Base-by-base conservation (phyloP, 768 basidiomycete species). In the Agaricus subrufescens region DNA sequence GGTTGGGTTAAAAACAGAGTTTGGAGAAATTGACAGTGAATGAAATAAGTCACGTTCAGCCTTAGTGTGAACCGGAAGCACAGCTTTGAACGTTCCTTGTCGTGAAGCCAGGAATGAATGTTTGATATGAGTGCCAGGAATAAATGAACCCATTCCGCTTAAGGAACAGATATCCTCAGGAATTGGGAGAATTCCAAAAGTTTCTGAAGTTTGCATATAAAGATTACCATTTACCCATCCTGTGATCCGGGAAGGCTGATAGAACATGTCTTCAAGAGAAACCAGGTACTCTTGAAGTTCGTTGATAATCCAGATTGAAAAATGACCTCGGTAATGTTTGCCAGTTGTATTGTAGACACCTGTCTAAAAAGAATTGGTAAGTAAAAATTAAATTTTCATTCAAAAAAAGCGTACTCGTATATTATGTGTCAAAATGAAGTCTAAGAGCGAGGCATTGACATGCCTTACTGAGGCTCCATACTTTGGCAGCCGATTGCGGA, bases 401-500 rank as follows among this genome's bases (percentile, higher is more conserved):
- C 4, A 31, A 31, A 31, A 31, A 31, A 40, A n/a, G n/a, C 65
- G 52, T 66, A 67, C 61, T n/a, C 26, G 9, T 4, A 70, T 52
- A 60, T 74, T 73, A 34, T 71, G 70, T 0, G 48, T 53, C 7
- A 69, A 15, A 3, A 62, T 51, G 53, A 65, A 69, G 40, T 68
- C 69, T 8, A 50, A 23, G 0, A 72, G 50, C 23, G 64, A 53
- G 5, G 61, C 60, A 50, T 67, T 52, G 2, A 58, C 50, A 61
- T 66, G 63, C 2, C 58, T 48, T 1, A 66, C 30, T 14, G 69
- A 69, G 12, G 56, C 61, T 9, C 61, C 65, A 39, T 59, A 67
- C 3, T 60, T 60, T 19, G 62, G 68, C 12, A 64, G 45, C 6
- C 50, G 56, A 34, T 64, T 49, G 1, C 55, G 58, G 8, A 72